Evolutionary conservation across 306 rosid genomes (phyloP).

Genomic region (Castanea sativa): DNA sequence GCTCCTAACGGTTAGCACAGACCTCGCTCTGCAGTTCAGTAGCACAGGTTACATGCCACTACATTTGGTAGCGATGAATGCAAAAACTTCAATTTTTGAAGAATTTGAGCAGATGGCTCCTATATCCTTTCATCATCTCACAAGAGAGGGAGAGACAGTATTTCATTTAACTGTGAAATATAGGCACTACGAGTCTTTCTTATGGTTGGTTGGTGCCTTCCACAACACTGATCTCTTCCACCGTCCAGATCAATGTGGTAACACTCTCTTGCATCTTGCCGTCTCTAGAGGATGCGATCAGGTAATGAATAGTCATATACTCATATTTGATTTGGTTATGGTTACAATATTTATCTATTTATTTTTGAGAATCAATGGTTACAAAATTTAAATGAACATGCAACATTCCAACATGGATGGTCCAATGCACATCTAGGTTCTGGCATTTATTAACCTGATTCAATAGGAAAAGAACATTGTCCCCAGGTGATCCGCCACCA

Average conservation of each 20-base stretch:
- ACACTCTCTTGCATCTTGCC: conserved; percentile 64
- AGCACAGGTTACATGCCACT: conserved; percentile 60
- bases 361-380: too few species aligned
- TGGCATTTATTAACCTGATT: too few species aligned
- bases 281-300: conserved; percentile 39
- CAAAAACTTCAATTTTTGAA: conserved; percentile 43
- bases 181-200: conserved; percentile 47
- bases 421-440: too few species aligned
- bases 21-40: conserved; percentile 43
- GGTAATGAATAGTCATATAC: conserved; percentile 35
- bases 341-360: too few species aligned
- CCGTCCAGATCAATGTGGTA: conserved; percentile 48
- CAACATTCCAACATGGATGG: too few species aligned
- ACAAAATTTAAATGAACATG: too few species aligned
- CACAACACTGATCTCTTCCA: conserved; percentile 39
- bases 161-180: conserved; percentile 68
- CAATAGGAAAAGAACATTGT: too few species aligned
- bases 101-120: conserved; percentile 34
- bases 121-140: conserved; percentile 42
- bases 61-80: conserved; percentile 59
- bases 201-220: conserved; percentile 41
- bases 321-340: too few species aligned
- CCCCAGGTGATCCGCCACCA: too few species aligned
- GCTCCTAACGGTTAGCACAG: conserved; percentile 45
- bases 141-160: conserved; percentile 60